Conservation (phyloP, 108 stramenopile genomes). For the Tribonema minus region DNA sequence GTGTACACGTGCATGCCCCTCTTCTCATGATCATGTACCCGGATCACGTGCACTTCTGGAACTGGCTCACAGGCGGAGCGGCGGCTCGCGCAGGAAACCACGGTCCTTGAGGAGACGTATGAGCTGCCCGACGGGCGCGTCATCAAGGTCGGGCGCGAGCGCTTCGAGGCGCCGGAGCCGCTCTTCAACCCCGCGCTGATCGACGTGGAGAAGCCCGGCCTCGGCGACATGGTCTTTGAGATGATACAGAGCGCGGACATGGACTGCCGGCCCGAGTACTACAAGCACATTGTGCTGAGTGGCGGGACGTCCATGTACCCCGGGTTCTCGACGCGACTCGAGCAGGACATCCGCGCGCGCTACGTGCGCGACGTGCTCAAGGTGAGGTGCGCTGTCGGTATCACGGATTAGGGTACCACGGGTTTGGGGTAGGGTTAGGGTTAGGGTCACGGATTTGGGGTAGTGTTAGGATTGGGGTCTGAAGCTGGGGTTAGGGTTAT, state of each 20-base stretch:
- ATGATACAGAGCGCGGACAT: constrained; percentile 67
- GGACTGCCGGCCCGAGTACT: constrained; percentile 57
- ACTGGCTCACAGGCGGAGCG: constrained; percentile 52
- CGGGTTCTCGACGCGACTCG: constrained; percentile 61
- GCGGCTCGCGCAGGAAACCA: constrained; percentile 63
- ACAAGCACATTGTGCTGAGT: constrained; percentile 62
- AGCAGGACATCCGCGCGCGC: constrained; percentile 60
- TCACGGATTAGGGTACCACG: too few species aligned
- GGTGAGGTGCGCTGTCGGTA: too few species aligned
- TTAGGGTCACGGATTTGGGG: neutral
- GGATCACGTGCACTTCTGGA: too few species aligned
- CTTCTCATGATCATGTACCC: too few species aligned
- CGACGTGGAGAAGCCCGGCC: constrained; percentile 59
- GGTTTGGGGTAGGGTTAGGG: too few species aligned
- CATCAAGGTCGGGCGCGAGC: constrained; percentile 64
- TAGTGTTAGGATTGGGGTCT: too few species aligned
- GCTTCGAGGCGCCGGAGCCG: constrained; percentile 68
- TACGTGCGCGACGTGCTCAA: constrained; percentile 64
- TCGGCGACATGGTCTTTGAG: constrained; percentile 67
- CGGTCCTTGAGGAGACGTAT: constrained; percentile 59
- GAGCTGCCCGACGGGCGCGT: constrained; percentile 65
- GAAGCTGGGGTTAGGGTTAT: too few species aligned
- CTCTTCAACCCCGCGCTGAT: constrained; percentile 63
- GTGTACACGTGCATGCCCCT: too few species aligned
- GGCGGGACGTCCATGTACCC: constrained; percentile 65